Evolutionary conservation across 805 yeast species (phyloP).

Genomic region (Hanseniaspora mollemarum): DNA sequence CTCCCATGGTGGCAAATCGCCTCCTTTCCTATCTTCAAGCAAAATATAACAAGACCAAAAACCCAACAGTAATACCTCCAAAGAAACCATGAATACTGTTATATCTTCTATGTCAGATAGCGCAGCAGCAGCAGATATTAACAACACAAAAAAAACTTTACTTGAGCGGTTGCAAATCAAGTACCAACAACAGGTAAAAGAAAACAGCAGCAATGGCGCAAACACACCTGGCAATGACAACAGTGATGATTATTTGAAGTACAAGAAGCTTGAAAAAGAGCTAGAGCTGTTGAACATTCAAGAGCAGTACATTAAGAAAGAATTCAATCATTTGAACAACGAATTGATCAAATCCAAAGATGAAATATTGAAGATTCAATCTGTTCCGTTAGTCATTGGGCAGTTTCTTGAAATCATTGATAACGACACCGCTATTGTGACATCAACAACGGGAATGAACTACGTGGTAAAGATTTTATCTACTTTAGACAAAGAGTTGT

Average conservation of each 20-base stretch:
- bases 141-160: constrained; percentile 17
- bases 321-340: constrained; percentile 88
- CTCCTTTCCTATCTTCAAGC: no score
- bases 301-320: constrained; percentile 96
- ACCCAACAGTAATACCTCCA: neutral
- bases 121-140: neutral
- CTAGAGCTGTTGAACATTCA: constrained; percentile 73
- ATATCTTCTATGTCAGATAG: neutral
- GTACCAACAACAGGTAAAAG: constrained; percentile 24
- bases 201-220: constrained; percentile 18
- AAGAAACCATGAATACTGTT: neutral
- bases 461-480: constrained; percentile 91
- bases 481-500: constrained; percentile 84
- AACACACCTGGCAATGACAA: constrained; percentile 22
- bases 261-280: constrained; percentile 84
- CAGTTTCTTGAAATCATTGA: constrained; percentile 97
- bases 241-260: constrained; percentile 65
- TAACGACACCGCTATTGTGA: constrained; percentile 89
- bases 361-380: constrained; percentile 93
- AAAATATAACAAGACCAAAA: neutral
- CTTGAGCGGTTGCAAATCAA: constrained; percentile 28
- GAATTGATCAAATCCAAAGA: constrained; percentile 95
- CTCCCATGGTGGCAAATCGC: no score
- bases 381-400: constrained; percentile 95
- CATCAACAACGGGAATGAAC: constrained; percentile 94